A percentile compares a stretch with the other conserved stretches of the same genome.
These are phyloP conservation scores for Trichoderma sp. DNA, from an alignment of 2,329 filamentous ascomycete species.

Conservation along the genomic window DNA sequence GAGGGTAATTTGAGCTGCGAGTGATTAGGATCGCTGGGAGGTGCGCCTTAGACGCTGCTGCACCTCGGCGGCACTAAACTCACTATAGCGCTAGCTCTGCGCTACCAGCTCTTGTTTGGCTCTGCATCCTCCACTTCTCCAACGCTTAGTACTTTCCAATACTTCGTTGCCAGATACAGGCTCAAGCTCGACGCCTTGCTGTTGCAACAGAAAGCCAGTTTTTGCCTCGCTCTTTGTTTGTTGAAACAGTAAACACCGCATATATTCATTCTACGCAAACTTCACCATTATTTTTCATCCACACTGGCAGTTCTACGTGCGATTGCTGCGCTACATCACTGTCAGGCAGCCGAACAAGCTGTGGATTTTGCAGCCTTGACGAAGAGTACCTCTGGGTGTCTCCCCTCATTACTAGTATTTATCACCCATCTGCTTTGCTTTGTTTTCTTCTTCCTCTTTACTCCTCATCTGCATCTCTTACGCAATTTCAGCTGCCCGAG, in stretches of 20 bases:
- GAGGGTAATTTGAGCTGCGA: not conserved
- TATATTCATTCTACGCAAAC: not conserved
- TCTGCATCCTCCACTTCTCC: conserved; percentile 10
- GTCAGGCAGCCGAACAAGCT: not conserved
- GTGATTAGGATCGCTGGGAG: not conserved
- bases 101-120: conserved; percentile 1
- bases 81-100: not conserved
- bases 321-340: not conserved
- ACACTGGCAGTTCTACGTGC: not conserved
- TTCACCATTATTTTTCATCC: not conserved
- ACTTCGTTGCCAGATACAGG: not conserved
- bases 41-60: not conserved
- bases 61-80: not conserved
- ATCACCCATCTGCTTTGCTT: not conserved
- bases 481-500: not conserved
- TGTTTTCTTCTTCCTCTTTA: not conserved
- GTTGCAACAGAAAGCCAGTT: not conserved
- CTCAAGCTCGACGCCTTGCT: not conserved
- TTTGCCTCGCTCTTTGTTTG: not conserved
- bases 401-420: not conserved
- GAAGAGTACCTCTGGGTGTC: not conserved
- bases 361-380: not conserved
- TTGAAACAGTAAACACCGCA: not conserved
- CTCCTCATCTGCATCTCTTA: not conserved
- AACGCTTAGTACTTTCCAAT: not conserved